Evolutionary conservation across 352 stramenopile species (phyloP).

Genomic region (Detonula confervacea): DNA sequence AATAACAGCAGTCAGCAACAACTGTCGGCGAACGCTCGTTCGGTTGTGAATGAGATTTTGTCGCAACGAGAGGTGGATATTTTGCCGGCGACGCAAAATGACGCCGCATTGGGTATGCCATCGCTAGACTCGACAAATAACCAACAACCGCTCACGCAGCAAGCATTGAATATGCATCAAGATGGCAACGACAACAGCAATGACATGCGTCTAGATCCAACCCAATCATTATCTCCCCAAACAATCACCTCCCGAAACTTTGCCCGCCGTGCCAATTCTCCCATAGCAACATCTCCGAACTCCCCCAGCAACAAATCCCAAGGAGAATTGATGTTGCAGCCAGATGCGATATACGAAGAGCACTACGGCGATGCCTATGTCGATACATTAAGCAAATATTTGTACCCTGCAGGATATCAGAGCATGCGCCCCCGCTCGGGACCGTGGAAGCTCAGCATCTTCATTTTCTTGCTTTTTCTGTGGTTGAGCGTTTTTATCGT

Average conservation of each 20-base stretch:
- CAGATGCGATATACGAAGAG: constrained; percentile 76
- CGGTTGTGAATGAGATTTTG: not conserved
- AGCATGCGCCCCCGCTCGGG: constrained; percentile 75
- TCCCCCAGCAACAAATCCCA: too few relatives aligned
- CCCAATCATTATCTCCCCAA: not conserved
- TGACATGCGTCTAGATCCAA: not conserved
- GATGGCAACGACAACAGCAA: not conserved
- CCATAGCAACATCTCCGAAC: too few relatives aligned
- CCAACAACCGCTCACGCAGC: not conserved
- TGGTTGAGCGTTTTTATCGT: constrained; percentile 82
- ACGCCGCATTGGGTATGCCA: not conserved
- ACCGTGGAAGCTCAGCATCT: constrained; percentile 78
- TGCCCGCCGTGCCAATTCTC: not conserved
- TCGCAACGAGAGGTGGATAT: too few relatives aligned
- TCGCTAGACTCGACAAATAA: not conserved
- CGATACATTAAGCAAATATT: constrained; percentile 69
- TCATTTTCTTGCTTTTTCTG: constrained; percentile 71
- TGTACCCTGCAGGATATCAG: constrained; percentile 83
- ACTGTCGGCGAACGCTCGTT: not conserved
- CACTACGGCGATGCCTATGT: constrained; percentile 81
- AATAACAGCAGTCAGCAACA: too few relatives aligned
- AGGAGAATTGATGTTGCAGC: constrained; percentile 42
- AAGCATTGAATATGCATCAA: too few relatives aligned
- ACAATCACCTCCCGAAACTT: not conserved
- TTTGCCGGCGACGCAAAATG: not conserved